Evolutionary conservation across 2,329 filamentous ascomycete genomes (phyloP), one percentile per base, ranked within the genome.

Genomic region (Phialophora macrospora): DNA sequence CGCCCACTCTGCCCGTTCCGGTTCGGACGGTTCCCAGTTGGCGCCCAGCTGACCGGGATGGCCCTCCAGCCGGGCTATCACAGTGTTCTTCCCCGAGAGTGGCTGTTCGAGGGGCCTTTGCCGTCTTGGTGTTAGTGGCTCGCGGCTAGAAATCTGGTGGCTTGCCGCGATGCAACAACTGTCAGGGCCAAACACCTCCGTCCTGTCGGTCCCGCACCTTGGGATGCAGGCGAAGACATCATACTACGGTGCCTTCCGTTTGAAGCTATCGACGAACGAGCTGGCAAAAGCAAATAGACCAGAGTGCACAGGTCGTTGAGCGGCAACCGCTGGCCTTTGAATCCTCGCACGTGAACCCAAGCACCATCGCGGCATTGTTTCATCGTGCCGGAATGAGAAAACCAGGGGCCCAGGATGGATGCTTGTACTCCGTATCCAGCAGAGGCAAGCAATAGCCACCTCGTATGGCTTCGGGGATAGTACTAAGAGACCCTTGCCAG

Each of bases 1-100:
- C 32, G 17, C 12, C 30, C 30, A 6, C 54, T 46, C 49, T 32
- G 54, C 64, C 55, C 52, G 32, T 58, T 57, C 64, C 20, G 55
- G 59, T 14, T 28, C 54, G 38, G 38, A 49, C 5, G 8, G 38
- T 30, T 58, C 52, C 60, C 20, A 44, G 38, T 60, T 32, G 56
- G 62, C 55, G 61, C 55, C 57, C 48, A 64, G 49, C 49, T 14
- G 30, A 28, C 41, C 30, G 52, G 62, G 48, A 60, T 49, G 38
- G 26, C 56, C 24, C 51, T 28, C 49, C 24, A 28, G 32, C 49
- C 60, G 32, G 49, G 38, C 60, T 57, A 58, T 56, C 52, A 63
- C 63, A 38, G 2, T 54, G 62, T 41, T 56, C 30, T 66, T 66
- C 64, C 64, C 64, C 64, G 64, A 62, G 51, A 60, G 64, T 63